phyloP scores from a whole-genome alignment of 768 basidiomycete species.

The Suillus fuscotomentosus region DNA sequence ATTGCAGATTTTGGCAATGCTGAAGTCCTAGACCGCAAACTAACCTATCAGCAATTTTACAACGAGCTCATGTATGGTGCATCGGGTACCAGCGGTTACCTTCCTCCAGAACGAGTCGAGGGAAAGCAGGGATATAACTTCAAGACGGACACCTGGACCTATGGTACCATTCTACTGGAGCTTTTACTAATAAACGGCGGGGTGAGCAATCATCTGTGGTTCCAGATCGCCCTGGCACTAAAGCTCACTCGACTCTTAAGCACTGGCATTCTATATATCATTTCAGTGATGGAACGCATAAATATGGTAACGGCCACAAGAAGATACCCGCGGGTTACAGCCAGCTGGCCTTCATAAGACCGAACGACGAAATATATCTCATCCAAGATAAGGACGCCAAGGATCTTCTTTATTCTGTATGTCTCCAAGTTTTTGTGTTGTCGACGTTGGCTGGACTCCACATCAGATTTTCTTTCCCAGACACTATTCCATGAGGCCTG shows the following conservation, averaged over 20 bases:
- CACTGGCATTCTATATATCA: constrained; percentile 9
- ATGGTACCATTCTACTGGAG: constrained; percentile 25
- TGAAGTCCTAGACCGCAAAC: constrained; percentile 7
- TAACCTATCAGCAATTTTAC: constrained; percentile 6
- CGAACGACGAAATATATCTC: not conserved
- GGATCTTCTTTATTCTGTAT: constrained; percentile 12
- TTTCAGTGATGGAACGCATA: not conserved
- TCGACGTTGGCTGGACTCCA: not conserved
- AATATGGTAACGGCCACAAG: not conserved
- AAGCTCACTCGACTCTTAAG: constrained; percentile 1
- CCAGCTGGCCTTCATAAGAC: constrained; percentile 1
- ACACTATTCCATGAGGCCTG: constrained; percentile 10
- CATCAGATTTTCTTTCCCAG: constrained; percentile 1
- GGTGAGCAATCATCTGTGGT: constrained; percentile 1
- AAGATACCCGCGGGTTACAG: not conserved
- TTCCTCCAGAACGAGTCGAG: constrained; percentile 42
- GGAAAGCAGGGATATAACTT: constrained; percentile 38
- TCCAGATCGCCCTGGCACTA: not conserved
- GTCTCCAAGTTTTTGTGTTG: not conserved
- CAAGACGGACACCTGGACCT: constrained; percentile 41
- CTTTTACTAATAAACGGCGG: constrained; percentile 9
- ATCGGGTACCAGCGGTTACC: constrained; percentile 42
- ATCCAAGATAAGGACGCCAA: constrained; percentile 8
- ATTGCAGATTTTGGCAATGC: constrained; percentile 19
- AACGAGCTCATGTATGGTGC: not conserved